Conservation (phyloP, 441 rosid genomes). For the Erysimum pusillum region DNA sequence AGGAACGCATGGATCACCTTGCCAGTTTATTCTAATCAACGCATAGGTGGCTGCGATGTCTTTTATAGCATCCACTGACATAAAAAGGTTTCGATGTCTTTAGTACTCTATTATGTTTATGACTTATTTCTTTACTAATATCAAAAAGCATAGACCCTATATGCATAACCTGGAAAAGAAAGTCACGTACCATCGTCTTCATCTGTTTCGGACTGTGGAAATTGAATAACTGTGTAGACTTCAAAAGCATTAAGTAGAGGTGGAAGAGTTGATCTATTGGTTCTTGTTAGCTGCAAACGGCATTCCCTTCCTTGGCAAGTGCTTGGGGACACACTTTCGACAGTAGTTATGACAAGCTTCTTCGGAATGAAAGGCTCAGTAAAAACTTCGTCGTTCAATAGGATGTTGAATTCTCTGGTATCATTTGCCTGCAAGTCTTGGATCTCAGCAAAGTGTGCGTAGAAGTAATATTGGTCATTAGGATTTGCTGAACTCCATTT, state of each 20-base stretch:
- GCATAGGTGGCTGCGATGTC: conserved; percentile 20
- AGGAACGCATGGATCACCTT: conserved; percentile 46
- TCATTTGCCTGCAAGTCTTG: conserved; percentile 31
- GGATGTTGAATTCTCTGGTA: conserved; percentile 38
- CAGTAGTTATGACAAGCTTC: no score
- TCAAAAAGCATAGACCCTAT: not conserved
- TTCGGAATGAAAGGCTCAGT: no score
- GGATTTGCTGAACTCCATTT: not conserved
- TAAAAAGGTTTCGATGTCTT: not conserved
- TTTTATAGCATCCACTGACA: conserved; percentile 30
- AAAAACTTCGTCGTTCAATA: not conserved
- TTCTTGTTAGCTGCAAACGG: not conserved
- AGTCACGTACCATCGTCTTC: not conserved
- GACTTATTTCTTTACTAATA: not conserved
- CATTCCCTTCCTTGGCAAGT: conserved; percentile 29
- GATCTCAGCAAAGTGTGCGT: conserved; percentile 53
- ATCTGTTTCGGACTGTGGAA: no score
- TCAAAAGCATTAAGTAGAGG: no score
- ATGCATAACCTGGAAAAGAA: not conserved
- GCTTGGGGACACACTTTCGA: no score
- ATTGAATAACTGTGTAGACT: no score
- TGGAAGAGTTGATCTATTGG: no score
- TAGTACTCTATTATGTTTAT: no score
- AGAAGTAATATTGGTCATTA: conserved; percentile 26
- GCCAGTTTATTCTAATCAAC: conserved; percentile 41